phyloP scores from a whole-genome alignment of 2,329 filamentous ascomycete genomes.

The Cadophora sp. region DNA sequence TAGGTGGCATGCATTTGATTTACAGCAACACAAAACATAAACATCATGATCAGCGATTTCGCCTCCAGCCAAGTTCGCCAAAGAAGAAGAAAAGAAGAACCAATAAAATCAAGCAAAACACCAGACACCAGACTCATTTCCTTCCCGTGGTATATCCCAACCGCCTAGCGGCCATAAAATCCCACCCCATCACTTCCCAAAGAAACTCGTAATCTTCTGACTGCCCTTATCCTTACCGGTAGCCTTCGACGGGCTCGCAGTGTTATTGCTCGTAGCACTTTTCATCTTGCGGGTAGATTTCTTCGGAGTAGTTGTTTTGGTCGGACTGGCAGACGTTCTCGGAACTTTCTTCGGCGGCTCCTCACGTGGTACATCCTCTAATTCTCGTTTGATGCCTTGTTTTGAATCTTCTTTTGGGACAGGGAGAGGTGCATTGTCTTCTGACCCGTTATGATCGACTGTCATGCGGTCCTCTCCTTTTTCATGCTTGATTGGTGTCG shows the following conservation, averaged over 20 bases:
- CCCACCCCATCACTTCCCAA: constrained; percentile 42
- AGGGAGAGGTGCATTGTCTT: constrained; percentile 43
- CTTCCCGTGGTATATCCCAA: neutral
- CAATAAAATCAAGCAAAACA: neutral
- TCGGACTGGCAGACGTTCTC: constrained; percentile 36
- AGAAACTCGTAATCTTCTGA: constrained; percentile 62
- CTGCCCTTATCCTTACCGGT: constrained; percentile 39
- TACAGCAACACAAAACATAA: too few species aligned
- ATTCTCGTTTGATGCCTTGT: constrained; percentile 41
- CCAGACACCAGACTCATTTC: neutral
- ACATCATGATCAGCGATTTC: too few species aligned
- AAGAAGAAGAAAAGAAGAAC: too few species aligned
- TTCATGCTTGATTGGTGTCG: constrained; percentile 37
- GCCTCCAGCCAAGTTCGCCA: too few species aligned
- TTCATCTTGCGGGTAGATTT: constrained; percentile 39
- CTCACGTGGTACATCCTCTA: constrained; percentile 38
- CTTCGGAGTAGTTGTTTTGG: constrained; percentile 30
- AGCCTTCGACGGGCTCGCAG: constrained; percentile 36
- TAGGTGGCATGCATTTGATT: too few species aligned
- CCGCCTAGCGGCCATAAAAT: neutral
- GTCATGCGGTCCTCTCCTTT: constrained; percentile 37
- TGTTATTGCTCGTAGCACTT: constrained; percentile 44
- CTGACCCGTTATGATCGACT: constrained; percentile 36
- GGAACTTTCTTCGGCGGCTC: constrained; percentile 39
- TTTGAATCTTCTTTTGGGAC: constrained; percentile 35